Base-by-base conservation (phyloP, 352 stramenopile genomes). In the Pythium chondricola region DNA sequence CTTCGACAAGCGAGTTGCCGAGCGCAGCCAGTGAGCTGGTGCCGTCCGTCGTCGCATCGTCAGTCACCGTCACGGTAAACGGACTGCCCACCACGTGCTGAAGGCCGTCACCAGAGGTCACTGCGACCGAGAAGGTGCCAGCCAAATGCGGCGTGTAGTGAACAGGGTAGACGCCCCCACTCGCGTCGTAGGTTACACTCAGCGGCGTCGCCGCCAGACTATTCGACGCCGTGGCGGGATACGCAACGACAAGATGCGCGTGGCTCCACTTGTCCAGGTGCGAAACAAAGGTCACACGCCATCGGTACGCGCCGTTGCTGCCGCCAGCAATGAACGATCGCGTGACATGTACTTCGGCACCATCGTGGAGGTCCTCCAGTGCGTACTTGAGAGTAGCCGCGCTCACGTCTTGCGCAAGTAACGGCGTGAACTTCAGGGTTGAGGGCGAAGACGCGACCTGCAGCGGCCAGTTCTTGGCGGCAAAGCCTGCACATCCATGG, bases 241-340 rank as follows among this genome's bases (percentile, higher is more conserved):
- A 92, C 50, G 88, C 73, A 9, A 93, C 71, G 6, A 78, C 77
- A 6, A 93, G 47, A 45, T 90, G 79, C 0, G 80, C 66, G 3
- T 64, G 64, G 18, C 69, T 79, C 83, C 83, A 87, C 33, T 75
- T 52, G 6, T 81, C 59, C 30, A 98, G 71, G 57, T 96, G 71
- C 24, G 84, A 94, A 0, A 95, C 44, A 56, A 98, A 98, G 18
- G 92, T 98, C 40, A 98, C 77, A 24, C 55, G 63, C 87, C 88
- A 98, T 37, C 80, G 67, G 55, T 95, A 88, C 27, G 70, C 35
- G 16, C 43, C 51, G 8, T 36, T 24, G 14, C 21, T 70, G 17
- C 55, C 68, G 27, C 67, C 55, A 6, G 56, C 14, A 7, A 71
- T 40, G 18, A 48, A 52, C 11, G 37, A 44, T 5, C 61, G 63